phyloP scores from a whole-genome alignment of 106 monocot genomes.

The Agapanthus africanus region DNA sequence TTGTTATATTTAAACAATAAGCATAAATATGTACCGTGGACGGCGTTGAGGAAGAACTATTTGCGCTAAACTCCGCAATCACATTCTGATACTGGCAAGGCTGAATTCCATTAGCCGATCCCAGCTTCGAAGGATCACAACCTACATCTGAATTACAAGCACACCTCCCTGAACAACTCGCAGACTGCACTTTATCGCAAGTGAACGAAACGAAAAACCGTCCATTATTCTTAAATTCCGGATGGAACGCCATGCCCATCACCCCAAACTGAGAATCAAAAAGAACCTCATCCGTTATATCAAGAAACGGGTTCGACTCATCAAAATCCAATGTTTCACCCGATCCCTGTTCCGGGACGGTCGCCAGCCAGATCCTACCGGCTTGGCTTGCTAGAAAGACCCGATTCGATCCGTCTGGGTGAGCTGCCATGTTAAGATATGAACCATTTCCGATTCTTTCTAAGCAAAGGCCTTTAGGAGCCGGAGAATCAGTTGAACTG shows the following conservation, averaged over 20 bases:
- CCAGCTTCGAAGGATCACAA: slow-evolving; percentile 74
- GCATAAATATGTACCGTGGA: slow-evolving; percentile 25
- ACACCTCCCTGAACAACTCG: slow-evolving; percentile 74
- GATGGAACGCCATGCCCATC: slow-evolving; percentile 78
- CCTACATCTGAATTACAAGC: slow-evolving; percentile 78
- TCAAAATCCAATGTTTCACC: slow-evolving; percentile 40
- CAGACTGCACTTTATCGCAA: slow-evolving; percentile 41
- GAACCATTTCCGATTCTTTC: slow-evolving; percentile 68
- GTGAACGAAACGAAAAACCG: slow-evolving; percentile 63
- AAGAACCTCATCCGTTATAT: slow-evolving; percentile 65
- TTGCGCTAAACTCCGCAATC: slow-evolving; percentile 53
- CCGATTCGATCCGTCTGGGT: slow-evolving; percentile 87
- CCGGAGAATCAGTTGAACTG: slow-evolving; percentile 18
- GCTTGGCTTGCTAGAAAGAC: slow-evolving; percentile 61
- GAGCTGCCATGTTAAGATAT: slow-evolving; percentile 65
- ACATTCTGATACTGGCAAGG: slow-evolving; percentile 77
- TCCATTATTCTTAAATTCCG: slow-evolving; percentile 64
- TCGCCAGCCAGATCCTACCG: slow-evolving; percentile 74
- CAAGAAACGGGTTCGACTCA: slow-evolving; percentile 61
- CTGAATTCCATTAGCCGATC: slow-evolving; percentile 30
- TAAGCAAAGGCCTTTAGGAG: slow-evolving; percentile 70
- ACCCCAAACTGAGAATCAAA: slow-evolving; percentile 54
- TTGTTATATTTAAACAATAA: slow-evolving; percentile 6
- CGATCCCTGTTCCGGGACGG: slow-evolving; percentile 67
- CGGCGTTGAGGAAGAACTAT: slow-evolving; percentile 45